phyloP scores from a whole-genome alignment of 306 rosid species.

The Quercus glauca region DNA sequence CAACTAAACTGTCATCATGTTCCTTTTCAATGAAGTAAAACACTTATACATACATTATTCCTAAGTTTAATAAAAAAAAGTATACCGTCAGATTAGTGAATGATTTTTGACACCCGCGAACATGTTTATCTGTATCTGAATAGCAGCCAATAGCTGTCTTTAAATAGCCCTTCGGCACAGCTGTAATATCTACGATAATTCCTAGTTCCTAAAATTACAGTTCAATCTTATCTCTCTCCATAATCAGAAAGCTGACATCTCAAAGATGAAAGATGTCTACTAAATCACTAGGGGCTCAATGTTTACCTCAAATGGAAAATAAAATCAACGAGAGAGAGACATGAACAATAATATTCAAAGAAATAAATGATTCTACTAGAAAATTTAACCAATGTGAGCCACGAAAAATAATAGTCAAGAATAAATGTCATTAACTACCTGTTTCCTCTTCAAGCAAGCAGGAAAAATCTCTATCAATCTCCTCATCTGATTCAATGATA shows the following conservation, averaged over 20 bases:
- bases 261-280: not conserved
- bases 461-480: slow-evolving; percentile 59
- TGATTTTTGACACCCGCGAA: not conserved
- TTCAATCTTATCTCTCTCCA: not conserved
- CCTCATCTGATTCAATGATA: slow-evolving; percentile 87
- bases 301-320: not conserved
- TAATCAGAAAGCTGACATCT: not conserved
- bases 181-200: not conserved
- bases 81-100: not conserved
- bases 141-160: slow-evolving; percentile 6
- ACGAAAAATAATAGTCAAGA: not conserved
- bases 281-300: not conserved
- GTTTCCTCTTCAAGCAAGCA: slow-evolving; percentile 55
- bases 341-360: not conserved
- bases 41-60: not conserved
- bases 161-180: not conserved
- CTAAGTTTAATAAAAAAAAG: not conserved
- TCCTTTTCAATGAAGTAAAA: slow-evolving; percentile 11
- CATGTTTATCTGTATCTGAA: not conserved
- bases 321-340: too few relatives aligned
- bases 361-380: not conserved
- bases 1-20: not conserved
- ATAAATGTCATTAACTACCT: slow-evolving; percentile 47
- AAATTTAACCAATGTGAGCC: too few relatives aligned
- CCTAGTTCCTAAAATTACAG: slow-evolving; percentile 5